Evolutionary conservation across 768 basidiomycete genomes (phyloP).

Genomic region (Trametes cingulata): DNA sequence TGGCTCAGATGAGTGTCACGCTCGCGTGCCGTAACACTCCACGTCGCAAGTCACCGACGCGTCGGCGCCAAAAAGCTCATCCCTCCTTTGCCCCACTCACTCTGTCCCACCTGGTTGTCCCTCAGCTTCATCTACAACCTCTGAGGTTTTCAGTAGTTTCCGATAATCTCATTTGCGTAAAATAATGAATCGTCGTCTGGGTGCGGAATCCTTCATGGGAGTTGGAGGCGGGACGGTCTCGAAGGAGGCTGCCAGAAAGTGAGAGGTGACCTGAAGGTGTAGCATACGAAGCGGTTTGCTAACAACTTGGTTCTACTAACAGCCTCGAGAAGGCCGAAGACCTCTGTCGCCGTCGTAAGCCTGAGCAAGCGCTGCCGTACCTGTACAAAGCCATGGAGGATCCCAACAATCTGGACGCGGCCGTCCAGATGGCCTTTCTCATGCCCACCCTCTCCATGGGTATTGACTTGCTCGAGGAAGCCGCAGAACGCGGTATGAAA

Average conservation of each 20-base stretch:
- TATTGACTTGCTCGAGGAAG: slow-evolving; percentile 31
- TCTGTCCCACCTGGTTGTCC: too few species aligned
- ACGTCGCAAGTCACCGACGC: background rate
- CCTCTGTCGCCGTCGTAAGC: slow-evolving; percentile 35
- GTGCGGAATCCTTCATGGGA: slow-evolving; percentile 15
- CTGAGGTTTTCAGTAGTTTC: too few species aligned
- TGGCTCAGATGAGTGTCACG: background rate
- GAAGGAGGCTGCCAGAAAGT: slow-evolving; percentile 20
- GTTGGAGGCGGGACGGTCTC: slow-evolving; percentile 22
- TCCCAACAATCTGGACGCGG: slow-evolving; percentile 42
- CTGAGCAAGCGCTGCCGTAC: slow-evolving; percentile 40
- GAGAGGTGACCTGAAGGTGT: background rate
- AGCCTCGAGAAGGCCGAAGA: slow-evolving; percentile 42
- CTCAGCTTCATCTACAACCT: background rate
- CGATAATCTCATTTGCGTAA: background rate
- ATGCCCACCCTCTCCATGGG: slow-evolving; percentile 30
- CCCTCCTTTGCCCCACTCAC: background rate
- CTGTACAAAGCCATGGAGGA: slow-evolving; percentile 43
- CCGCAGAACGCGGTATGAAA: slow-evolving; percentile 27
- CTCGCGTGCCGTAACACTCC: slow-evolving; percentile 8
- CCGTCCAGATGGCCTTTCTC: slow-evolving; percentile 39
- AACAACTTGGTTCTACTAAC: too few species aligned
- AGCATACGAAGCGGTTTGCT: too few species aligned
- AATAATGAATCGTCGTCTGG: slow-evolving; percentile 18
- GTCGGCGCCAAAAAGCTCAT: background rate